Percentiles rank a stretch among this genome's conserved stretches.
These are phyloP conservation scores for Citrus mangshanensis DNA, from an alignment of 345 rosid genomes.

Conservation along the genomic window DNA sequence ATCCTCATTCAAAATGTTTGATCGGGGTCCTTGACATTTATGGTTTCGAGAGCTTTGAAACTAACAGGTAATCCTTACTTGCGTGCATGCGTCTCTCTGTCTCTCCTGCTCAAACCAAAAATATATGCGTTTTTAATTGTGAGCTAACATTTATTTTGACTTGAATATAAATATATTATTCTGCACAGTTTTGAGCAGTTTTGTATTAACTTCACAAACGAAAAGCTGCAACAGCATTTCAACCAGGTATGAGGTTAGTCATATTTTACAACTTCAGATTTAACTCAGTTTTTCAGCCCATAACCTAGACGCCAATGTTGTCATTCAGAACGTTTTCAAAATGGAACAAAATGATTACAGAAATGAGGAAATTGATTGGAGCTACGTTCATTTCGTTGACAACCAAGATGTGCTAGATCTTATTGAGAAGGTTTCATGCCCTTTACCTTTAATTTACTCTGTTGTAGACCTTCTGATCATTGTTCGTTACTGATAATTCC, in stretches of 20 bases:
- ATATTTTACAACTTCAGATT: constrained; percentile 26
- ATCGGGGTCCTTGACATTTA: constrained; percentile 92
- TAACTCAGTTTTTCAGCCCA: constrained; percentile 14
- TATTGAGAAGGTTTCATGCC: constrained; percentile 70
- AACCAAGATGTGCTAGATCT: constrained; percentile 89
- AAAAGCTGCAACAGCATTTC: constrained; percentile 97
- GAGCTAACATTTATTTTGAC: constrained; percentile 1
- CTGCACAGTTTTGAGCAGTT: constrained; percentile 84
- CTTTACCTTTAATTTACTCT: background rate
- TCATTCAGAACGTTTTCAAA: constrained; percentile 81
- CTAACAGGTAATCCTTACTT: constrained; percentile 60
- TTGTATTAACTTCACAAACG: constrained; percentile 89
- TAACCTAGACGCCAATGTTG: constrained; percentile 29
- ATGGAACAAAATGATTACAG: constrained; percentile 76
- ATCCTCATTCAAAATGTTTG: constrained; percentile 55
- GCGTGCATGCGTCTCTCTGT: background rate
- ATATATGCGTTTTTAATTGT: background rate
- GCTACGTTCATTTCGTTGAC: constrained; percentile 79
- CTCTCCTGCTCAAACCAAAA: background rate
- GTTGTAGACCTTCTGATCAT: constrained; percentile 7
- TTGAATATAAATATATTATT: background rate
- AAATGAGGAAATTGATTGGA: constrained; percentile 85
- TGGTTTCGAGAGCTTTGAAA: constrained; percentile 89
- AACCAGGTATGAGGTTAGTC: constrained; percentile 85
- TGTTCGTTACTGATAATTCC: background rate